These are phyloP conservation scores for Pinus taeda DNA, from an alignment of 75 land plant genomes.

Conservation along the genomic window DNA sequence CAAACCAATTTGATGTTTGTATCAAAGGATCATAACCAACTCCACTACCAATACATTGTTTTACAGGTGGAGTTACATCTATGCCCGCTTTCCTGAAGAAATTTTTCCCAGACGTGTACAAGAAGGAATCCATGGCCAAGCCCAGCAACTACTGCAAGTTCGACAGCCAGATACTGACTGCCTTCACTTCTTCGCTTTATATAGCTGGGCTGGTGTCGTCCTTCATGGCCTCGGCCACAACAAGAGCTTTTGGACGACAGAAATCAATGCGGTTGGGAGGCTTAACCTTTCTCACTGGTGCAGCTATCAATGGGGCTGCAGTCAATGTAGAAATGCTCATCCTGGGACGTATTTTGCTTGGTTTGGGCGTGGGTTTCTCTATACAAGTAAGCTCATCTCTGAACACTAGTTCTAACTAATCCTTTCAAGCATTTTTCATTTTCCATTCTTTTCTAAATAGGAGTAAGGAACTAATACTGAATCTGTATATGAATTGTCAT, in stretches of 20 bases:
- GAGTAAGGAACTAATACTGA: neutral
- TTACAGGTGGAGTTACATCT: conserved; percentile 33
- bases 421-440: neutral
- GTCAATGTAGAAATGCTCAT: conserved; percentile 21
- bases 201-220: conserved; percentile 32
- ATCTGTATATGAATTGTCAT: neutral
- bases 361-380: conserved; percentile 19
- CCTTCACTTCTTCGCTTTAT: conserved; percentile 46
- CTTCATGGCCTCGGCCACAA: conserved; percentile 19
- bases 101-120: conserved; percentile 20
- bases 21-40: too few species aligned
- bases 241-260: conserved; percentile 24
- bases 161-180: conserved; percentile 29
- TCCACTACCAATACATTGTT: neutral
- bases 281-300: conserved; percentile 13
- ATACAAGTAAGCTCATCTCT: conserved; percentile 15
- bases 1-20: too few species aligned
- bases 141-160: conserved; percentile 33
- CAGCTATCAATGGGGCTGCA: conserved; percentile 20
- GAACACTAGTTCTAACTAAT: too few species aligned
- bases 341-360: conserved; percentile 23
- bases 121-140: conserved; percentile 5
- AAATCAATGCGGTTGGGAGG: conserved; percentile 29
- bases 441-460: neutral
- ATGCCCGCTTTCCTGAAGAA: conserved; percentile 19